phyloP scores from a whole-genome alignment of 2,329 filamentous ascomycete genomes.

The Colletotrichum siamense region DNA sequence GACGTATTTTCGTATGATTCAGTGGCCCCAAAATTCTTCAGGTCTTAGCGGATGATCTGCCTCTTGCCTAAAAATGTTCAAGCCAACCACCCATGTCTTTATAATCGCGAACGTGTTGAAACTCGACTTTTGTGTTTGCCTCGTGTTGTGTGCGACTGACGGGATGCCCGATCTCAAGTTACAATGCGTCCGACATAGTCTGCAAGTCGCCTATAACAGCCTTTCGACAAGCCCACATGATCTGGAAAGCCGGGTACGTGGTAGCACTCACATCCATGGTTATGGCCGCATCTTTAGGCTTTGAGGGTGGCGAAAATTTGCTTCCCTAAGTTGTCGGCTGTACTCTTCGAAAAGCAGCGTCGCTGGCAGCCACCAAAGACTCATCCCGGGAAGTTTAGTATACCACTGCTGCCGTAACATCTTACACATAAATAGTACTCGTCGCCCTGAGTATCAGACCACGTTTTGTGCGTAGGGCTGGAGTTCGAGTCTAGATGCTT shows the following conservation, averaged over 20 bases:
- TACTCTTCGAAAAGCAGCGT: rapidly evolving
- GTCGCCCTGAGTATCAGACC: background rate
- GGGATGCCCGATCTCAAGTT: background rate
- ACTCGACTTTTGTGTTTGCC: background rate
- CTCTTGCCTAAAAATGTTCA: background rate
- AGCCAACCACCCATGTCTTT: rapidly evolving
- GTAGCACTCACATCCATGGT: background rate
- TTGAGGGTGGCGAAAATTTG: background rate
- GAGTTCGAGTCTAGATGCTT: background rate
- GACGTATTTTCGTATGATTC: background rate
- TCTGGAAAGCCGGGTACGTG: background rate
- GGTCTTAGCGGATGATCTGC: background rate
- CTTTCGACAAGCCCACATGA: background rate
- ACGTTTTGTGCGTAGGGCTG: background rate
- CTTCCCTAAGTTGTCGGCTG: background rate
- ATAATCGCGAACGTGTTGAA: background rate
- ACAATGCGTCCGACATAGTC: background rate
- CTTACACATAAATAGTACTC: too few species aligned
- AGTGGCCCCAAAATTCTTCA: background rate
- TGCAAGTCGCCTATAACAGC: background rate
- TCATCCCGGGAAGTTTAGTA: rapidly evolving
- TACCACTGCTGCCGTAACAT: background rate
- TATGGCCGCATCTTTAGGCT: background rate
- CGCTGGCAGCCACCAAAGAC: background rate
- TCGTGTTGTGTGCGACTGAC: too few species aligned